Base-by-base conservation (phyloP, 176 grass and related monocot species). In the Aegilops bicornis region DNA sequence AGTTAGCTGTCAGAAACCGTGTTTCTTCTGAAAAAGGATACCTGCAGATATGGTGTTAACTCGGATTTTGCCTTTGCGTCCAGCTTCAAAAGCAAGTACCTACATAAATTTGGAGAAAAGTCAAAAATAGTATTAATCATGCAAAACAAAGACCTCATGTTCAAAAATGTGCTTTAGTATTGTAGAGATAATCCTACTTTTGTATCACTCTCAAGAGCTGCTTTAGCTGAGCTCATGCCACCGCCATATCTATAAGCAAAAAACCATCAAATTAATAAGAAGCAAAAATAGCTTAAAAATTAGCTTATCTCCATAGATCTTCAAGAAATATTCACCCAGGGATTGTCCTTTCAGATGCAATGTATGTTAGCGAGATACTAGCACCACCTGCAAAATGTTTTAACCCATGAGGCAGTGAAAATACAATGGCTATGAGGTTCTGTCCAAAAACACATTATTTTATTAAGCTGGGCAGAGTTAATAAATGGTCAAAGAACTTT, bases 1-100 rank as follows among this genome's bases (percentile, higher is more conserved):
- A 76, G 7, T 40, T 32, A 40, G 59, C 63, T 76, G 48, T 59
- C 45, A 4, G 30, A 43, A 31, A 54, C 40, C 25, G 6, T 66
- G 30, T 58, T 79, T 25, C 14, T 80, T 43, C 40, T 16, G 61
- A 77, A 70, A 54, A 64, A 83, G 69, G 4, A 78, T 91, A 95
- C 95, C 95, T 85, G 95, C 95, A 81, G 95, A 98, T 88, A 98
- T 95, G 81, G 95, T 95, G 90, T 98, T 98, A 60, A 98, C 95
- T 87, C 95, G 90, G 45, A 95, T 93, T 86, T 92, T 79, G 8
- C 91, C 91, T 83, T 98, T 98, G 77, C 93, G 84, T 65, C 95
- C 95, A 77, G 93, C 95, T 87, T 98, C 95, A 80, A 93, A 98
- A 87, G 95, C 95, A 84, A 98, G 81, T 56, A 98, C 93, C 93